Evolutionary conservation across 2,329 filamentous ascomycete genomes (phyloP), one percentile per base, ranked within the genome.

Genomic region (Lecanoromycetidae sp.): DNA sequence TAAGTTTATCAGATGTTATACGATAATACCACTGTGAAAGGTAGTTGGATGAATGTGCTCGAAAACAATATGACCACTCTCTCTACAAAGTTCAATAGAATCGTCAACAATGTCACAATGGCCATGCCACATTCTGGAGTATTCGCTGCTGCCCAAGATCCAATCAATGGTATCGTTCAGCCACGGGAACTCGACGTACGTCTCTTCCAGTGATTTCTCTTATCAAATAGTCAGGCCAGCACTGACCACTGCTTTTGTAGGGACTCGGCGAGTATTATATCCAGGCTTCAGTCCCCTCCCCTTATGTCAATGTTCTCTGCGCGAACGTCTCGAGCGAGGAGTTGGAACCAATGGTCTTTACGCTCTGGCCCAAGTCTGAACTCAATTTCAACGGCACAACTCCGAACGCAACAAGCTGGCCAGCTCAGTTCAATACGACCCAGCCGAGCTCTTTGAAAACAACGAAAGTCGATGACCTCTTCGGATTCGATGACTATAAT

Each of bases 111-210:
- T 53, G 76, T 87, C 22, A 84, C 81, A 0, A 70, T 88, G 54
- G 82, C 83, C 0, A 81, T 88, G 73, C 85, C 85, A 0, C 85
- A 91, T 56, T 70, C 79, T 0, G 77, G 80, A 0, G 71, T 91
- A 0, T 77, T 82, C 27, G 63, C 68, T 10, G 84, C 84, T 0
- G 79, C 81, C 0, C 73, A 68, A 7, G 68, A 81, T 54, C 63
- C 69, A 0, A 60, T 64, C 7, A 90, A 90, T 56, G 60, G 65
- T 0, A 84, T 91, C 25, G 62, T 84, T 7, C 84, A 90, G 55
- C 84, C 85, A 0, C 68, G 71, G 5, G 75, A 79, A 17, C 66
- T 79, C 9, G 71, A 66, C n/a, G 53, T 54, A 15, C 37, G 46
- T 37, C 7, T 15, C 36, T 19, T n/a, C 17, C n/a, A 30, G 29